Evolutionary conservation across 2,329 filamentous ascomycete species (phyloP), one percentile per base, ranked within the genome.

Genomic region (Alternaria sp.): DNA sequence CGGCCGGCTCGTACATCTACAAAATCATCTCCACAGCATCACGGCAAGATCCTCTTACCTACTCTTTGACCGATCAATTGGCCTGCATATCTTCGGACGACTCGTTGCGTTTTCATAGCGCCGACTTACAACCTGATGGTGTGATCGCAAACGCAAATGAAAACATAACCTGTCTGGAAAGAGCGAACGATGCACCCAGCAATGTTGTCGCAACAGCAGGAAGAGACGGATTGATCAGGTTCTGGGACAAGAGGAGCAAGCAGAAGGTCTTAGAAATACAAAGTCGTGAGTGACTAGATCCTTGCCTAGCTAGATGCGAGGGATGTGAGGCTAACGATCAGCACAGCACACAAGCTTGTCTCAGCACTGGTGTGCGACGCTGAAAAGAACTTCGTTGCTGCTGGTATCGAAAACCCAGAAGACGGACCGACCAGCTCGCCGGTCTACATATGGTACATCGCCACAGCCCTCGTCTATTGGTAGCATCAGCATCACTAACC

Each of bases 61-160:
- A 76, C 65, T 68, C 66, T 1, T 65, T 69, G 58, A 73, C 70
- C 40, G 73, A 76, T 36, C 70, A 75, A 6, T 83, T 91, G 44
- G 88, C 87, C 2, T 85, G 87, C 15, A 90, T 91, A 60, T 87
- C 89, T 4, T 92, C 91, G 0, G 90, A 93, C 80, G 88, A 92
- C 78, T 85, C 83, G n/a, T 82, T 94, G 19, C 86, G 87, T 26
- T 80, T 92, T 17, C 86, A 93, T 2, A 85, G 83, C 23, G 81
- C 93, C 23, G 83, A 83, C 57, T 75, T 82, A 4, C 83, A 86
- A 0, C 84, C 86, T 4, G 68, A 85, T 25, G 81, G 82, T 54
- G 80, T 81, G 9, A 80, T 88, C 51, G 75, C 77, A 36, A 86
- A 85, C 10, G 81, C 84, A 30, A 88, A 91, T 67, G 83, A 85